Conservation (phyloP, 1,284 basidiomycete genomes). For the Hortiboletus rubellus region DNA sequence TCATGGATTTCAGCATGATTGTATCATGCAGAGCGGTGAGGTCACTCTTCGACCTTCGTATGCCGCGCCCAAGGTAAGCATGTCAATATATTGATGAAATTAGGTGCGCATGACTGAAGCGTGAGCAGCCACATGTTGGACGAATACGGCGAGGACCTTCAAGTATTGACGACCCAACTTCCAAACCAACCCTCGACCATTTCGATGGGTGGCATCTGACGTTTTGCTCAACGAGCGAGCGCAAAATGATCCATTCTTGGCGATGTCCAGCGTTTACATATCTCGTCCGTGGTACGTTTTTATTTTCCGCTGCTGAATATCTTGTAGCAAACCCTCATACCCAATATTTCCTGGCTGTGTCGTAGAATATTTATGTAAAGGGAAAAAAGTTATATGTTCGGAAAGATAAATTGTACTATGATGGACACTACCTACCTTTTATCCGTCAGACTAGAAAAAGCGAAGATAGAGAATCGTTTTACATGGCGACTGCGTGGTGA, state of each 20-base stretch:
- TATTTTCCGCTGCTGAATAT: too few species aligned
- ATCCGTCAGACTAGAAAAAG: too few species aligned
- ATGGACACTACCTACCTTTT: too few species aligned
- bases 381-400: too few species aligned
- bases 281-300: background rate
- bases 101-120: background rate
- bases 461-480: too few species aligned
- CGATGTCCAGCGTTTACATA: background rate
- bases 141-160: background rate
- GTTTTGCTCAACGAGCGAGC: background rate
- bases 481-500: too few species aligned
- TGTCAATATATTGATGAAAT: too few species aligned
- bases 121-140: background rate
- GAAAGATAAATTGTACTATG: too few species aligned
- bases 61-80: slow-evolving; percentile 5
- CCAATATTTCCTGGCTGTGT: too few species aligned
- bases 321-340: too few species aligned
- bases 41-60: slow-evolving; percentile 11
- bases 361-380: too few species aligned
- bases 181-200: background rate
- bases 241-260: too few species aligned
- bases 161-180: background rate
- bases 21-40: slow-evolving; percentile 19
- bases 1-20: slow-evolving; percentile 10
- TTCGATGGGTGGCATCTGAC: background rate